These are phyloP conservation scores for Fusarium bactridioides DNA, from an alignment of 2,329 filamentous ascomycete species.

Conservation along the genomic window DNA sequence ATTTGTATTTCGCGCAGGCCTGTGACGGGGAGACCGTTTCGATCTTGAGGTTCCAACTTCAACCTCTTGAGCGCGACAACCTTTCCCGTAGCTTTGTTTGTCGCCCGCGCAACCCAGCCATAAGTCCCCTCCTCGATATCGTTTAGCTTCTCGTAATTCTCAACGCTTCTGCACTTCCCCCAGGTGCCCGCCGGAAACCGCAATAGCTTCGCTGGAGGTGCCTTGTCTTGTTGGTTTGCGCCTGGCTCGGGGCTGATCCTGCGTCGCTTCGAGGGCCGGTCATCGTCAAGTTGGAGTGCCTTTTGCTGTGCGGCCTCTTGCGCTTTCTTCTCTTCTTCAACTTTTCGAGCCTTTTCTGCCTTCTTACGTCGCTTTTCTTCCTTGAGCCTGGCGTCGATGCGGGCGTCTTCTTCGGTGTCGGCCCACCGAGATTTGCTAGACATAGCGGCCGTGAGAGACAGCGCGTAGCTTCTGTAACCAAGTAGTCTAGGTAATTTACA, in stretches of 20 bases:
- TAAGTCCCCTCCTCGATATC: conserved; percentile 98
- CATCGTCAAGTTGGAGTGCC: conserved; percentile 29
- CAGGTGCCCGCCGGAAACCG: conserved; percentile 75
- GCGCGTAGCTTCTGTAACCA: neutral
- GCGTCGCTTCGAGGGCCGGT: conserved; percentile 67
- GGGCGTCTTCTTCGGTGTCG: conserved; percentile 81
- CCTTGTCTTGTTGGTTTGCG: conserved; percentile 33
- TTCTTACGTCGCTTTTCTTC: conserved; percentile 88
- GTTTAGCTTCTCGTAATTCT: conserved; percentile 91
- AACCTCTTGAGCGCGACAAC: conserved; percentile 93
- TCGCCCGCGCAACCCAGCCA: conserved; percentile 89
- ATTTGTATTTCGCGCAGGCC: conserved; percentile 94
- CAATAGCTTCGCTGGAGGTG: conserved; percentile 63
- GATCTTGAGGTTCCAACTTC: conserved; percentile 83
- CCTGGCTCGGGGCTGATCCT: conserved; percentile 60
- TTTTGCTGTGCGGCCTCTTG: conserved; percentile 44
- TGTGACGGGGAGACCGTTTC: conserved; percentile 83
- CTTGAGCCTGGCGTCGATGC: conserved; percentile 76
- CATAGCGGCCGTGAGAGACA: conserved; percentile 52
- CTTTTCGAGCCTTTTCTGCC: conserved; percentile 78
- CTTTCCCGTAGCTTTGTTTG: conserved; percentile 74
- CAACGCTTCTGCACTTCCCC: conserved; percentile 76
- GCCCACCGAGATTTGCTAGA: conserved; percentile 85
- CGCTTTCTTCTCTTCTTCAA: conserved; percentile 57
- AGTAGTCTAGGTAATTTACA: too few species aligned